A percentile compares a stretch with the other conserved stretches of the same genome.
phyloP scores from a whole-genome alignment of 192 early-diverging fungal genomes.

The Funneliformis geosporum region DNA sequence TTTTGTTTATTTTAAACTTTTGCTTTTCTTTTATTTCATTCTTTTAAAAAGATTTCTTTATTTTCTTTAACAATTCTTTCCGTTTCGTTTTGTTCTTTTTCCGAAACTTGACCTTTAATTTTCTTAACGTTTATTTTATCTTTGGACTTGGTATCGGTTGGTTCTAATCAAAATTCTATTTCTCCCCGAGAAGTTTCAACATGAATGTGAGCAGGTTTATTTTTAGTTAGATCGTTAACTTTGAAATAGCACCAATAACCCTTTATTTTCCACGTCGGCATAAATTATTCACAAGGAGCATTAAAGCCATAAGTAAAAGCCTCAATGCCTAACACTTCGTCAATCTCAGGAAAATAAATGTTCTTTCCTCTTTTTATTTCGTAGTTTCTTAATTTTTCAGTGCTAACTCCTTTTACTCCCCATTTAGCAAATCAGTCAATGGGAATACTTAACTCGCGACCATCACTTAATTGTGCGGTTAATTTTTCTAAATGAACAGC shows the following conservation, averaged over 20 bases:
- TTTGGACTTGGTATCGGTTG: too few relatives aligned
- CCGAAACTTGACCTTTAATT: too few relatives aligned
- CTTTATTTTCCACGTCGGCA: not conserved
- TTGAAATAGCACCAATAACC: not conserved
- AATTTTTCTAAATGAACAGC: not conserved
- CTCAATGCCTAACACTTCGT: not conserved
- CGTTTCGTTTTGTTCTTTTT: too few relatives aligned
- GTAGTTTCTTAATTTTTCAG: not conserved
- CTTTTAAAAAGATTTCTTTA: too few relatives aligned
- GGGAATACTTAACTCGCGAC: not conserved
- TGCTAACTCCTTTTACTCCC: not conserved
- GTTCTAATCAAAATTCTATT: too few relatives aligned
- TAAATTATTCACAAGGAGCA: not conserved
- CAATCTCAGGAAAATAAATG: not conserved
- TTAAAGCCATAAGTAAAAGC: not conserved
- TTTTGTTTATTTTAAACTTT: too few relatives aligned
- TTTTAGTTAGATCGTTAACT: too few relatives aligned
- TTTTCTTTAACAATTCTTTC: too few relatives aligned
- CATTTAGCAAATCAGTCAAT: conserved; percentile 2
- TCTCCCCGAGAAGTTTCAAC: too few relatives aligned
- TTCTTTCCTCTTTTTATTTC: not conserved
- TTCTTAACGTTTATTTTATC: too few relatives aligned
- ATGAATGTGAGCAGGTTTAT: too few relatives aligned
- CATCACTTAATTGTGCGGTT: not conserved
- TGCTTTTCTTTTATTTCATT: too few relatives aligned